phyloP scores from a whole-genome alignment of 2,329 filamentous ascomycete species.

The Penicillium fuscoglaucum region DNA sequence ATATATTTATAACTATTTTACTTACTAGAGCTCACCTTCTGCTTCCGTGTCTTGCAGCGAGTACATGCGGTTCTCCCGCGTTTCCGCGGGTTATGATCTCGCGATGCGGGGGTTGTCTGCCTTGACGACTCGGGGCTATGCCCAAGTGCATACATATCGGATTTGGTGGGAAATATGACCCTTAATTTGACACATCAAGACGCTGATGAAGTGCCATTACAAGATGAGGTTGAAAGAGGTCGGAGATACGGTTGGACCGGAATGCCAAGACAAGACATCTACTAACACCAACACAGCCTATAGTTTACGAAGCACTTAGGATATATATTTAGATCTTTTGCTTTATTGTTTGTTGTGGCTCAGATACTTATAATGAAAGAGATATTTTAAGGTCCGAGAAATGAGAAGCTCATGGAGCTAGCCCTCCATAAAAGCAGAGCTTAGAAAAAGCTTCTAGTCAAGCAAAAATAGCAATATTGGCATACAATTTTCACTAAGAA shows the following conservation, averaged over 20 bases:
- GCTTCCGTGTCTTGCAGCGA: slow-evolving; percentile 49
- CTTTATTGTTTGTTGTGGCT: not conserved
- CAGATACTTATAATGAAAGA: not conserved
- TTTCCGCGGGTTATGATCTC: slow-evolving; percentile 46
- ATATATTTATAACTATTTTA: not conserved
- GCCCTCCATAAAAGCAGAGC: not conserved
- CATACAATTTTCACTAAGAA: not conserved
- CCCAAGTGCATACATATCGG: slow-evolving; percentile 16
- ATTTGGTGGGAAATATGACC: not conserved
- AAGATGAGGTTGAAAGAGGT: not conserved
- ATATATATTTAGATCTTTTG: not conserved
- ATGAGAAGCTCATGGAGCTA: not conserved
- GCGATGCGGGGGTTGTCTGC: slow-evolving; percentile 28
- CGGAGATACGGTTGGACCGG: slow-evolving; percentile 5
- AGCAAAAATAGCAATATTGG: not conserved
- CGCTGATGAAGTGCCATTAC: not conserved
- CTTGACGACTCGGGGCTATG: slow-evolving; percentile 22
- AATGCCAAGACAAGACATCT: slow-evolving; percentile 10
- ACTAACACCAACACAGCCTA: not conserved
- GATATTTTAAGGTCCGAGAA: not conserved
- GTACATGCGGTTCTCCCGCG: slow-evolving; percentile 49
- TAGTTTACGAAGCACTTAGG: not conserved
- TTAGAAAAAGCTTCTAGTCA: not conserved
- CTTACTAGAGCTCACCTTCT: slow-evolving; percentile 37
- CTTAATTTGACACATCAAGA: not conserved